phyloP scores from a whole-genome alignment of 345 rosid species.

The Eucalyptus polyanthemos region DNA sequence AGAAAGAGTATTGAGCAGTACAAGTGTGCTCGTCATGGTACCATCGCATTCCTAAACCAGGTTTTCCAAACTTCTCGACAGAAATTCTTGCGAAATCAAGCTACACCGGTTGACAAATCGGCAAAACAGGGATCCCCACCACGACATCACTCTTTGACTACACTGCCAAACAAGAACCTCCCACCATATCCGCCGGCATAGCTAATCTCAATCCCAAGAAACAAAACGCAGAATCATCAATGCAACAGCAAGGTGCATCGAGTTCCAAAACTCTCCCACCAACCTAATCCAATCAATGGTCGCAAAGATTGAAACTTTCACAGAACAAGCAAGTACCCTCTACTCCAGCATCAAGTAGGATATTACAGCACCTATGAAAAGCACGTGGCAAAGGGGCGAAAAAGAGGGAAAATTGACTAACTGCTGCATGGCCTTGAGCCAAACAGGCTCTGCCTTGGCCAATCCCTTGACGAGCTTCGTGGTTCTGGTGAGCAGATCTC shows the following conservation, averaged over 20 bases:
- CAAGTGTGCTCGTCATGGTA: background rate
- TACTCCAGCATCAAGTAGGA: background rate
- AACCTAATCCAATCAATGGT: background rate
- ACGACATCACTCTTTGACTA: background rate
- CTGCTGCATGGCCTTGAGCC: slow-evolving; percentile 98
- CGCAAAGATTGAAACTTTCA: background rate
- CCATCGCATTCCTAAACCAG: background rate
- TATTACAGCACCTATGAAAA: background rate
- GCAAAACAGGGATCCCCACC: background rate
- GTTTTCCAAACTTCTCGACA: background rate
- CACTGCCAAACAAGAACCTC: background rate
- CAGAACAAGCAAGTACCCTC: background rate
- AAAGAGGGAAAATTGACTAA: background rate
- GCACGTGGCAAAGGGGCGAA: background rate
- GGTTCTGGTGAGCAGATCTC: slow-evolving; percentile 63
- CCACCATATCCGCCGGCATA: background rate
- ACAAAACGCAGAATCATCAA: background rate
- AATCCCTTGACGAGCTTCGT: slow-evolving; percentile 84
- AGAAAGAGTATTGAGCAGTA: background rate
- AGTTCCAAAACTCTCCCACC: background rate
- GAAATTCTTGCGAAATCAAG: background rate
- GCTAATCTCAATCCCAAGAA: background rate
- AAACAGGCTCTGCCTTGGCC: slow-evolving; percentile 58
- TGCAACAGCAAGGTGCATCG: background rate
- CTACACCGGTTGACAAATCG: background rate